phyloP scores from a whole-genome alignment of 1,139 yeast species.

The Sugiyamaella japonica region DNA sequence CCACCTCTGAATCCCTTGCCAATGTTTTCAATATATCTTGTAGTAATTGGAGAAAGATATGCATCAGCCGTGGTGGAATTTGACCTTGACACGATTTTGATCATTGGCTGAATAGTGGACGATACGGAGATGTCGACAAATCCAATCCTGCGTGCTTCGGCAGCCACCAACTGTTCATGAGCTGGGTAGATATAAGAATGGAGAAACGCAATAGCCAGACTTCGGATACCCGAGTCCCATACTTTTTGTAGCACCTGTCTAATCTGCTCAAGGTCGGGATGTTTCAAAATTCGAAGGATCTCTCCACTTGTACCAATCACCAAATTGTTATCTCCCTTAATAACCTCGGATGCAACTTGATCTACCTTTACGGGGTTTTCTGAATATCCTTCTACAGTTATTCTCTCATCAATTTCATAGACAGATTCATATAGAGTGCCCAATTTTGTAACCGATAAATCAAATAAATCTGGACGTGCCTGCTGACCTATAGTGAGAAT shows the following conservation, averaged over 20 bases:
- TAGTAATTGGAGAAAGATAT: conserved; percentile 71
- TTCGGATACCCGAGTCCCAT: conserved; percentile 56
- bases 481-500: conserved; percentile 69
- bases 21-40: conserved; percentile 59
- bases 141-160: conserved; percentile 59
- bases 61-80: conserved; percentile 77
- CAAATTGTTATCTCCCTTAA: conserved; percentile 38
- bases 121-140: conserved; percentile 66
- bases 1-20: conserved; percentile 60
- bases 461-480: conserved; percentile 69
- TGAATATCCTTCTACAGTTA: conserved; percentile 64
- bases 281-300: conserved; percentile 53
- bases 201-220: conserved; percentile 65
- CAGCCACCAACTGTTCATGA: conserved; percentile 61
- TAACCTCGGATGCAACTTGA: conserved; percentile 26
- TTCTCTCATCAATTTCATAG: conserved; percentile 69
- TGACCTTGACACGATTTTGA: conserved; percentile 68
- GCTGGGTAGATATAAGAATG: conserved; percentile 70
- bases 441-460: conserved; percentile 58
- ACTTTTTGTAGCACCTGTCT: conserved; percentile 45
- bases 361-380: conserved; percentile 53
- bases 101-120: conserved; percentile 68
- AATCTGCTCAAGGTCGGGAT: conserved; percentile 49
- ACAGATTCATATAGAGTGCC: conserved; percentile 62
- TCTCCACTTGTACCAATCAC: conserved; percentile 65